Evolutionary conservation across 2,329 filamentous ascomycete species (phyloP).

Genomic region (Mycosphaerella sp.): DNA sequence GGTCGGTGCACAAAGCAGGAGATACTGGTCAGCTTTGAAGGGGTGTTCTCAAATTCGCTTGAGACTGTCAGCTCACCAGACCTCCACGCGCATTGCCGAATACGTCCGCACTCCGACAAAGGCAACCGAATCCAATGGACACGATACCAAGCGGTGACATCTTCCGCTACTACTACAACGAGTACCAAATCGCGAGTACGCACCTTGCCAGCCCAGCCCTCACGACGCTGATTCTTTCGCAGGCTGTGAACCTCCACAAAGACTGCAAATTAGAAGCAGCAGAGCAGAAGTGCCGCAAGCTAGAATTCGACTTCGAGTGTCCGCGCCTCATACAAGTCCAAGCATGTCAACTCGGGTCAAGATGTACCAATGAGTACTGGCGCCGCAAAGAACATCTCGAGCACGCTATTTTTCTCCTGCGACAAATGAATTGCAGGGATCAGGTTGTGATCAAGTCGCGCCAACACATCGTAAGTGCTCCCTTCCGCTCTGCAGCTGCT

Average conservation of each 20-base stretch:
- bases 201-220: background rate
- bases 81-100: too few species aligned
- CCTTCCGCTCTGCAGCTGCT: background rate
- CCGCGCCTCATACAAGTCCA: background rate
- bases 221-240: background rate
- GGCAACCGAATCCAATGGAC: background rate
- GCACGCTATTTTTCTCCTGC: background rate
- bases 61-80: too few species aligned
- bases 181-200: background rate
- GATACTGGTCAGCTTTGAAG: too few species aligned
- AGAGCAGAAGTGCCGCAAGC: background rate
- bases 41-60: too few species aligned
- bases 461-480: background rate
- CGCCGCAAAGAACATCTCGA: background rate
- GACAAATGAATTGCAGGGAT: background rate
- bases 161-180: background rate
- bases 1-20: too few species aligned
- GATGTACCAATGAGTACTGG: background rate
- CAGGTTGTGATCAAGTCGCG: background rate
- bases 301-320: background rate
- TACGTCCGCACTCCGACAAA: too few species aligned
- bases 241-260: background rate
- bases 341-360: background rate
- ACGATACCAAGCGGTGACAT: background rate
- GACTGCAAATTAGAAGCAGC: background rate